Conservation (phyloP, 805 yeast genomes). For the Zygosaccharomyces siamensis region DNA sequence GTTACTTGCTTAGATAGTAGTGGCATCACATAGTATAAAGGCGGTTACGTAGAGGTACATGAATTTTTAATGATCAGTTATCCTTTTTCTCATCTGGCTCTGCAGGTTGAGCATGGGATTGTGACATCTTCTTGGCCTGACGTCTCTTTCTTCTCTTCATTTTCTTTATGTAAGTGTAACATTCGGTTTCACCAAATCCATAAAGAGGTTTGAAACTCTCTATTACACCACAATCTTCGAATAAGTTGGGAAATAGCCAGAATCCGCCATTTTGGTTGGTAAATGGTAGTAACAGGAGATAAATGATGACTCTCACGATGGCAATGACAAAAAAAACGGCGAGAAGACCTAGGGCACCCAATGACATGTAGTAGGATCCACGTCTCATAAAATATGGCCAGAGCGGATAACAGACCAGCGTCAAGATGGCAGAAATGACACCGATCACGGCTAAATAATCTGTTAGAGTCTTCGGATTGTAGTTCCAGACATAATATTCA, state of each 20-base stretch:
- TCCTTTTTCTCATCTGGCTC: slow-evolving; percentile 2
- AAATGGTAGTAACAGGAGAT: slow-evolving; percentile 38
- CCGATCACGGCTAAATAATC: slow-evolving; percentile 38
- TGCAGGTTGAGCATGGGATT: background rate
- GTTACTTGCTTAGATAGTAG: background rate
- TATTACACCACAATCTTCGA: slow-evolving; percentile 89
- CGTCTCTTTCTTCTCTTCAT: slow-evolving; percentile 31
- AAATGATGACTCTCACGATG: slow-evolving; percentile 66
- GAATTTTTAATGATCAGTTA: background rate
- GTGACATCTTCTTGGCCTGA: slow-evolving; percentile 19
- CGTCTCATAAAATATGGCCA: slow-evolving; percentile 90
- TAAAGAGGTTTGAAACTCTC: slow-evolving; percentile 90
- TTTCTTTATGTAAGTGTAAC: slow-evolving; percentile 32
- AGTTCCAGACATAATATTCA: slow-evolving; percentile 81
- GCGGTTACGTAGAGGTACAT: background rate
- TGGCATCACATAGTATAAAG: background rate
- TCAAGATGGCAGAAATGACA: slow-evolving; percentile 56
- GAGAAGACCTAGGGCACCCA: slow-evolving; percentile 67
- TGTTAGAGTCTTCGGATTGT: slow-evolving; percentile 55
- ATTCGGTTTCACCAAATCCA: slow-evolving; percentile 61
- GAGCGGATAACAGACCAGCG: slow-evolving; percentile 77
- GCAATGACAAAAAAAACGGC: slow-evolving; percentile 75
- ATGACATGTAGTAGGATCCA: slow-evolving; percentile 86
- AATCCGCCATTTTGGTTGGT: slow-evolving; percentile 57
- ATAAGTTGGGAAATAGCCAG: slow-evolving; percentile 94